Base-by-base conservation (phyloP, 176 grass and related monocot genomes). In the Lolium rigidum region DNA sequence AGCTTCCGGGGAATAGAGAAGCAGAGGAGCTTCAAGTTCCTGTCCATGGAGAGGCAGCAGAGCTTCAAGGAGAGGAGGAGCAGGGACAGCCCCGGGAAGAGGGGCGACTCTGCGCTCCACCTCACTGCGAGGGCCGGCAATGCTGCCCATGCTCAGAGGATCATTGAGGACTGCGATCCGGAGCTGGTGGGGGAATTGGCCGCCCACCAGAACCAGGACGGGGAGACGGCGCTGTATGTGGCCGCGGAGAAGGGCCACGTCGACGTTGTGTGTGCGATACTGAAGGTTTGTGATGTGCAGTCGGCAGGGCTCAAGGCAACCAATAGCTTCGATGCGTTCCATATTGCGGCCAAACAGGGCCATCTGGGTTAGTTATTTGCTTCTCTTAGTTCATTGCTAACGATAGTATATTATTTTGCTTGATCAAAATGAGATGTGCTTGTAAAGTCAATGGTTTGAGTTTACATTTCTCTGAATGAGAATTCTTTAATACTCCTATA, bases 291-390 rank as follows among this genome's bases (percentile, higher is more conserved):
- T 20, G 91, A 98, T 73, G 74, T 94, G 70, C 89, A 94, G 0
- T 98, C 95, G 6, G 91, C 95, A 1, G 84, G 86, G 47, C 57
- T 89, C 78, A 98, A 98, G 86, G 95, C 95, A 1, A 87, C 62
- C 6, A 98, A 90, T 50, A 94, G 85, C 87, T 95, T 90, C 11
- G 95, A 98, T 76, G 87, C 95, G 16, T 92, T 98, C 71, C 95
- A 95, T 91, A 92, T 98, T 24, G 95, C 95, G 0, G 91, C 93
- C 4, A 98, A 98, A 77, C 89, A 95, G 84, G 95, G 95, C 24
- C 88, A 98, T 91, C 90, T 98, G 49, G 91, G 95, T 98, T 82
- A 89, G 91, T 84, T 89, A 38, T 60, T 75, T 28, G 7, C 9
- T 65, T 80, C 24, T 21, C 22, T 82, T 51, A 22, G 44, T 54